Base-by-base conservation (phyloP, 129 eudicot species). In the Cynara cardunculus region DNA sequence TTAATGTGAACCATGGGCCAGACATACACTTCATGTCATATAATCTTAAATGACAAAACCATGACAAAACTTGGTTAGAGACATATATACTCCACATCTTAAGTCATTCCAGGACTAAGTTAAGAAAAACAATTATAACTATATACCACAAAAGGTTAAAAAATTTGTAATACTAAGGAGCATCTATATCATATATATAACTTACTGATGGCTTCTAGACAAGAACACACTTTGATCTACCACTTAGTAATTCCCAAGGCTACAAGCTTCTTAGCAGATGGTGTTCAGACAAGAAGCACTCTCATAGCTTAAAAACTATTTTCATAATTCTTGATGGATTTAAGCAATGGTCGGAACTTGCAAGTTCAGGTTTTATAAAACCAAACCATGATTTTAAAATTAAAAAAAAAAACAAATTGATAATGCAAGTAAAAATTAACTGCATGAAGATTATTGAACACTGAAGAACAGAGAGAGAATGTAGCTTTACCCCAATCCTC, bases 401-500 rank as follows among this genome's bases (percentile, higher is more conserved):
- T 0, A 21, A 19, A 19, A 11, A 27, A 28, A 14, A 16, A 16
- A 73, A 27, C 6, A 12, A 16, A 8, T 25, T 44, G 19, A 64
- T 64, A n/a, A 64, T 2, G 39, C 26, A 64, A 19, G 44, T 64
- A 72, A 44, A 44, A 64, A 61, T 18, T 83, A 35, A 6, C 9
- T 12, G 13, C 84, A 84, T 12, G 18, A 37, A 0, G 10, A 27
- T 12, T 19, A 21, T 10, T 41, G 25, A 6, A 66, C 12, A 49
- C 62, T 18, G 37, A 59, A 37, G 19, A 56, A 24, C 39, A 53
- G n/a, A 30, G 19, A 25, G 4, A 69, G 25, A 41, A 37, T 22
- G 66, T 11, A 71, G 19, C 5, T 69, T 41, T 87, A 91, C 97
- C 97, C 97, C 97, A 91, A 71, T 89, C 97, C 71, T 87, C 97